phyloP scores from a whole-genome alignment of 2,329 filamentous ascomycete species.

The Alternaria hordeiaustralica region DNA sequence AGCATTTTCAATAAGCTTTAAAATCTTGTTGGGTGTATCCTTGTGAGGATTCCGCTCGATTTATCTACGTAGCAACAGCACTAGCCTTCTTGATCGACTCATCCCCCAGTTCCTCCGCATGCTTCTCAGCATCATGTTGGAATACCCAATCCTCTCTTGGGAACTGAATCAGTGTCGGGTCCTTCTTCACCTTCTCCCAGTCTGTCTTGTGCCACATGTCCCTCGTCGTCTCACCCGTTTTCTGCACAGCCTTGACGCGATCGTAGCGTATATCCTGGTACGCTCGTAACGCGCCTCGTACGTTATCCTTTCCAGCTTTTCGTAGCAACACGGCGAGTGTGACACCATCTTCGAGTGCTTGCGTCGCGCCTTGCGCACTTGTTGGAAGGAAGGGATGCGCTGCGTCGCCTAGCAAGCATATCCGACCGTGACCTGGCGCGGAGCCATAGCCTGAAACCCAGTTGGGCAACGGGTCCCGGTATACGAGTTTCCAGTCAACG shows the following conservation, averaged over 20 bases:
- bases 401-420: constrained; percentile 61
- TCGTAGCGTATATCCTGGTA: constrained; percentile 46
- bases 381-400: constrained; percentile 63
- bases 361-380: constrained; percentile 60
- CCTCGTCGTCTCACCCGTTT: constrained; percentile 43
- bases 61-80: background rate
- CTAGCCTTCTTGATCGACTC: constrained; percentile 32
- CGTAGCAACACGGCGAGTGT: constrained; percentile 36
- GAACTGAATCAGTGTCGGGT: constrained; percentile 38
- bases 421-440: constrained; percentile 46
- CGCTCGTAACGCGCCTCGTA: constrained; percentile 35
- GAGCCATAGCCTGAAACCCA: constrained; percentile 59
- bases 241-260: constrained; percentile 43
- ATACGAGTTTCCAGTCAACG: constrained; percentile 64
- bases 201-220: constrained; percentile 47
- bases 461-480: constrained; percentile 59
- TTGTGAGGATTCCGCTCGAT: background rate
- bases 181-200: constrained; percentile 42
- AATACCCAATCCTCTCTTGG: constrained; percentile 46
- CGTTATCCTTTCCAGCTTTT: constrained; percentile 38
- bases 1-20: background rate
- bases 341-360: constrained; percentile 60
- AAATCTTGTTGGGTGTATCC: background rate
- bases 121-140: constrained; percentile 36
- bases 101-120: constrained; percentile 39